Evolutionary conservation across 2,329 filamentous ascomycete species (phyloP), one percentile per base, ranked within the genome.

Genomic region (Trichoderma koningii): DNA sequence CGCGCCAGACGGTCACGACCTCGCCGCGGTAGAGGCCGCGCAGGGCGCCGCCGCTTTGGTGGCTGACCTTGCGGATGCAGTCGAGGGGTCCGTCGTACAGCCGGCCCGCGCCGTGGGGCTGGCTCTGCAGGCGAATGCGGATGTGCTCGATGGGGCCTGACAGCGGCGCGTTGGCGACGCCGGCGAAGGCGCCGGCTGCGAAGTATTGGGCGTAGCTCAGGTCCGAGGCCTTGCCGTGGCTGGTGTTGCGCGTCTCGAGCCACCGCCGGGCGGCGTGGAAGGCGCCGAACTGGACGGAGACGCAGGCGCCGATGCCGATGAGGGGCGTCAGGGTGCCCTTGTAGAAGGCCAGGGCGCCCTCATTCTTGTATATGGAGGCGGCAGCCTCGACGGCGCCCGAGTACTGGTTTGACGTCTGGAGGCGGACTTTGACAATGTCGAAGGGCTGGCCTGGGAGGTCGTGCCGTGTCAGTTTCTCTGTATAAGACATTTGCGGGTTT

Each of bases 211-310:
- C 76, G 79, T 97, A 97, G 23, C 85, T 86, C 34, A 98, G 86
- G 26, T 83, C 81, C 55, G 76, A 66, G 14, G 85, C 76, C 78
- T 96, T 96, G 69, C 84, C 50, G 48, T 28, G 83, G 14, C 67
- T 83, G 47, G 85, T 76, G 78, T 96, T 96, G 69, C 85, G 83
- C 51, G 85, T 81, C 80, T 98, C 94, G 75, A 99, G 88, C 73
- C 86, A 89, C 66, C 95, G 91, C 66, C 92, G 91, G 9, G 94
- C 93, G 74, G 90, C 89, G 82, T 97, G 93, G 84, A 98, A 99
- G 72, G 91, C 95, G 68, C 93, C 95, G 77, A 99, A 99, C 82
- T 99, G 95, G 72, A 99, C 90, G n/a, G 93, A 97, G 52, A 95
- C 93, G 77, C 95, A 99, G 71, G 95, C 95, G 71, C 95, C 95